Base-by-base conservation (phyloP, 2,329 filamentous ascomycete genomes). In the Colletotrichum viniferum region DNA sequence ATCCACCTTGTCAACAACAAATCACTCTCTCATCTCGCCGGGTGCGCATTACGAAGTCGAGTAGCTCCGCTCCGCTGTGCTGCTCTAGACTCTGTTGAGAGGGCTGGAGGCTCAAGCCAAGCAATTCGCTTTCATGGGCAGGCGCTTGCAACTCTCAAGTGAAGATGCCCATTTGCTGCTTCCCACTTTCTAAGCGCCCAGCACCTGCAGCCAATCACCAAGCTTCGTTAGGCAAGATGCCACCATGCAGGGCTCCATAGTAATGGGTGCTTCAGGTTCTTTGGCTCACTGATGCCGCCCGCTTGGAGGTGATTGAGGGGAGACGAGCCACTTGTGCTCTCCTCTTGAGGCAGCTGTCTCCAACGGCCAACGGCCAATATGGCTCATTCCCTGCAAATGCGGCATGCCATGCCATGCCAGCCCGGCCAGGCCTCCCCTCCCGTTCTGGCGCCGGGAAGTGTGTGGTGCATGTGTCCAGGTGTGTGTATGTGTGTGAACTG, bases 181-280 rank as follows among this genome's bases (percentile, higher is more conserved):
- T 55, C 66, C 63, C 73, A 65, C 26, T 62, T 58, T 67, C 58
- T 78, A 78, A 78, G 77, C 77, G 77, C 77, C 77, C 77, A 71
- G 26, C 61, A 61, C 38, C 26, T 7, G 8, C 63, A 67, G 55
- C 77, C 77, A 78, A 78, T 78, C 76, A 77, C 65, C n/a, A 55
- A 74, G 73, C 77, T 76, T 60, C 66, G 60, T 66, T 55, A 69
- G 65, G 70, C 76, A 60, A 71, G 62, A 71, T 75, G 63, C 75
- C 69, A 73, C 74, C 76, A 76, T 76, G 74, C 74, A 73, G 30
- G 66, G 66, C 74, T 69, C 71, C 74, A 71, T 74, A 71, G 36
- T 24, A 69, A 16, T 60, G 36, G 43, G 21, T 70, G 62, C 61
- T 72, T 60, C 61, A 74, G 71, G 67, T 68, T 74, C 62, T 73